A percentile compares a stretch with the other conserved stretches of the same genome.
These are phyloP conservation scores for Paramecium pentaurelia DNA, from an alignment of 73 alveolate genomes.

Conservation along the genomic window DNA sequence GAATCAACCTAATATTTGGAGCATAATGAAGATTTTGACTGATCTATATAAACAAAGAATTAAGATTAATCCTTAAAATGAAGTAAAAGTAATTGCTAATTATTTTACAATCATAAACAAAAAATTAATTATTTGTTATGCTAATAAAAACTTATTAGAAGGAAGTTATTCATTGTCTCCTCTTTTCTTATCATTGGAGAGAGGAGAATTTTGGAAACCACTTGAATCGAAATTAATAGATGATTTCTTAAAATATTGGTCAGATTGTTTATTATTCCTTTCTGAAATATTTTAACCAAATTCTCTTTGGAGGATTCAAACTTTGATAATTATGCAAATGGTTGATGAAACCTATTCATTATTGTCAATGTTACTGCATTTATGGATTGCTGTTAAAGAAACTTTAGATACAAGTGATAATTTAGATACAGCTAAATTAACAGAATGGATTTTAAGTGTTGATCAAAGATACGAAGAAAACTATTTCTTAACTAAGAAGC, in stretches of 20 bases:
- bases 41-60: conserved; percentile 16
- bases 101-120: background rate
- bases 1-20: conserved; percentile 27
- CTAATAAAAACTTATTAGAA: conserved; percentile 26
- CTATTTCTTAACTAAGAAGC: background rate
- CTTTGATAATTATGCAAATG: conserved; percentile 19
- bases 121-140: background rate
- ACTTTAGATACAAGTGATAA: conserved; percentile 2
- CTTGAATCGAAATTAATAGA: conserved; percentile 43
- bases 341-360: conserved; percentile 54
- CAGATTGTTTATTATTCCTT: background rate
- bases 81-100: background rate
- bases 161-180: conserved; percentile 55
- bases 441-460: background rate
- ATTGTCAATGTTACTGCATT: conserved; percentile 35
- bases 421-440: background rate
- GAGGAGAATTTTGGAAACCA: conserved; percentile 49
- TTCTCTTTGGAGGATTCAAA: conserved; percentile 40
- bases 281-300: background rate
- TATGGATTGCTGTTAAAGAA: conserved; percentile 43
- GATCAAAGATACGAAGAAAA: conserved; percentile 36
- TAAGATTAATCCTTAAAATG: background rate
- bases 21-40: background rate
- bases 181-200: background rate
- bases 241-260: conserved; percentile 28